Conservation (phyloP, 805 yeast genomes). For the Candida nitratophila region DNA sequence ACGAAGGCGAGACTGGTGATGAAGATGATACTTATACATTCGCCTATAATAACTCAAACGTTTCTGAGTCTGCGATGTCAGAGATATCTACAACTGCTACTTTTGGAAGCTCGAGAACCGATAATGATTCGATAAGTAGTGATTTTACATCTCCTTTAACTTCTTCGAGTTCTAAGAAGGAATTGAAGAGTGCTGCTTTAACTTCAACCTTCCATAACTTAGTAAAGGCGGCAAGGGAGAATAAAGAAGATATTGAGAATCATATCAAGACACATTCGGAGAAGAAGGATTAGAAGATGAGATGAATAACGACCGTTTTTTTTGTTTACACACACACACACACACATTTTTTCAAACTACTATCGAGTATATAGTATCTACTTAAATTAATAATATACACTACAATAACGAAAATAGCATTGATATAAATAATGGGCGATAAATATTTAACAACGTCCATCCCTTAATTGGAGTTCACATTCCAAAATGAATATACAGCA, state of each 20-base stretch:
- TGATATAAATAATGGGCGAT: too few relatives aligned
- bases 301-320: too few relatives aligned
- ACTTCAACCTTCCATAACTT: constrained; percentile 8
- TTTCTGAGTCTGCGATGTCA: neutral
- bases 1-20: constrained; percentile 37
- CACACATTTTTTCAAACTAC: too few relatives aligned
- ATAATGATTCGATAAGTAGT: neutral
- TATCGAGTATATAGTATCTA: too few relatives aligned
- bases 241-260: constrained; percentile 6
- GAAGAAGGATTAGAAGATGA: too few relatives aligned
- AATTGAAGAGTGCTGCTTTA: constrained; percentile 3
- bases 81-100: constrained; percentile 90
- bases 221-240: constrained; percentile 11
- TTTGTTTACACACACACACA: too few relatives aligned
- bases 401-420: too few relatives aligned
- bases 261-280: neutral
- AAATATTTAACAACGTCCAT: too few relatives aligned
- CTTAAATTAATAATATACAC: too few relatives aligned
- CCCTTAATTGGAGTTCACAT: too few relatives aligned
- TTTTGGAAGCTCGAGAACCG: constrained; percentile 35
- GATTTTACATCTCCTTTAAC: neutral
- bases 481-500: too few relatives aligned
- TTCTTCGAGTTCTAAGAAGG: neutral
- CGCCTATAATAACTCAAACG: neutral
- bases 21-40: constrained; percentile 30